phyloP scores from a whole-genome alignment of 2,329 filamentous ascomycete species.

The Sclerotinia sclerotiorum region DNA sequence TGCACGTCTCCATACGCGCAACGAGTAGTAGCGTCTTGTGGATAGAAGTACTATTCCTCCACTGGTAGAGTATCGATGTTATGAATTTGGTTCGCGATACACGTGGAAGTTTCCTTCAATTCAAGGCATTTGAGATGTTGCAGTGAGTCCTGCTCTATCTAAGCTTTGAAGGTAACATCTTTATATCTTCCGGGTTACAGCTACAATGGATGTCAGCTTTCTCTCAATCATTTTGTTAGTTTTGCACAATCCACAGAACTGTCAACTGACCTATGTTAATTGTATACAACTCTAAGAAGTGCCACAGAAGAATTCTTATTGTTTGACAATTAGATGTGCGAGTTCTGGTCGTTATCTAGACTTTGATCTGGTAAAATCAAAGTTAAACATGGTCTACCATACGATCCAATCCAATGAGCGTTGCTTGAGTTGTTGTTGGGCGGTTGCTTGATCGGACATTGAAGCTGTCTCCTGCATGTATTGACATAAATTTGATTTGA shows the following conservation, averaged over 20 bases:
- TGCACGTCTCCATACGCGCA: neutral
- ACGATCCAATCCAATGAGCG: neutral
- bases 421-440: neutral
- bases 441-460: neutral
- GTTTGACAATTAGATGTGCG: neutral
- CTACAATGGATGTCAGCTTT: neutral
- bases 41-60: neutral
- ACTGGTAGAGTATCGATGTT: neutral
- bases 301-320: neutral
- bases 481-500: too few species aligned
- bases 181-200: neutral
- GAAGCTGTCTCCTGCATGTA: neutral
- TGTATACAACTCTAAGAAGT: neutral
- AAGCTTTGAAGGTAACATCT: neutral
- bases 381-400: neutral
- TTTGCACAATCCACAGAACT: neutral
- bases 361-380: neutral
- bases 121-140: neutral
- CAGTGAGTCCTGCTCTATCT: too few species aligned
- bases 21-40: neutral
- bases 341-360: neutral
- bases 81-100: neutral
- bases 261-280: conserved; percentile 10
- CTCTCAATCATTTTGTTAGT: neutral
- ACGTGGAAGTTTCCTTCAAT: neutral